phyloP scores from a whole-genome alignment of 1,284 basidiomycete species.

The Trametes sp. region DNA sequence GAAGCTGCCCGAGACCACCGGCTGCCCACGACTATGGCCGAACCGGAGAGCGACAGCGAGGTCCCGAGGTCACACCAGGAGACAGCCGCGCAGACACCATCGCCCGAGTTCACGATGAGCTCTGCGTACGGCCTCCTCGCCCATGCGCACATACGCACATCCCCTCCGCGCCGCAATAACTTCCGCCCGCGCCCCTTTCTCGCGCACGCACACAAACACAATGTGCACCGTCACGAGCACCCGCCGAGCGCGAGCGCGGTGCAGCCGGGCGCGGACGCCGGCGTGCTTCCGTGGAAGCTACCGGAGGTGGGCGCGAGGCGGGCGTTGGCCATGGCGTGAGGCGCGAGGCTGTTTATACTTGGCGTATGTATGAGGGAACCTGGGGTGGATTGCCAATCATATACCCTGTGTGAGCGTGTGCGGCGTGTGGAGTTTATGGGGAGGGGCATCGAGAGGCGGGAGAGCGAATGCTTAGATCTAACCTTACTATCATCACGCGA shows the following conservation, averaged over 20 bases:
- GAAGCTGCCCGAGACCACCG: constrained; percentile 80
- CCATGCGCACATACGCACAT: constrained; percentile 17
- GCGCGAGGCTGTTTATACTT: background rate
- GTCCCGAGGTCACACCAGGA: background rate
- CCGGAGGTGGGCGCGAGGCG: constrained; percentile 18
- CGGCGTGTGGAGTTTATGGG: background rate
- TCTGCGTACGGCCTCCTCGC: constrained; percentile 36
- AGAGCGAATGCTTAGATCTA: constrained; percentile 25
- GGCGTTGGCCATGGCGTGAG: constrained; percentile 28
- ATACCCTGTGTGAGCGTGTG: constrained; percentile 8
- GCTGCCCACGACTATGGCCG: constrained; percentile 70
- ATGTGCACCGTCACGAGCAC: constrained; percentile 47
- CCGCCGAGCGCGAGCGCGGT: constrained; percentile 35
- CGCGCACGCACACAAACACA: constrained; percentile 36
- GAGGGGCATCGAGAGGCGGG: background rate
- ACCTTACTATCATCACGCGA: too few species aligned
- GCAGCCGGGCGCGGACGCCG: constrained; percentile 10
- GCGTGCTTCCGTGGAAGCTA: constrained; percentile 23
- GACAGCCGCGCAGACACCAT: background rate
- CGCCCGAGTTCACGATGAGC: constrained; percentile 28
- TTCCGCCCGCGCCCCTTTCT: constrained; percentile 47
- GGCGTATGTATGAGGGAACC: constrained; percentile 4
- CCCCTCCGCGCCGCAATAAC: constrained; percentile 22
- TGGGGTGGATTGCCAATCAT: background rate
- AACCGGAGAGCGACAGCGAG: constrained; percentile 31